Evolutionary conservation across 2,329 filamentous ascomycete genomes (phyloP), one percentile per base, ranked within the genome.

Genomic region (Nemania sp.): DNA sequence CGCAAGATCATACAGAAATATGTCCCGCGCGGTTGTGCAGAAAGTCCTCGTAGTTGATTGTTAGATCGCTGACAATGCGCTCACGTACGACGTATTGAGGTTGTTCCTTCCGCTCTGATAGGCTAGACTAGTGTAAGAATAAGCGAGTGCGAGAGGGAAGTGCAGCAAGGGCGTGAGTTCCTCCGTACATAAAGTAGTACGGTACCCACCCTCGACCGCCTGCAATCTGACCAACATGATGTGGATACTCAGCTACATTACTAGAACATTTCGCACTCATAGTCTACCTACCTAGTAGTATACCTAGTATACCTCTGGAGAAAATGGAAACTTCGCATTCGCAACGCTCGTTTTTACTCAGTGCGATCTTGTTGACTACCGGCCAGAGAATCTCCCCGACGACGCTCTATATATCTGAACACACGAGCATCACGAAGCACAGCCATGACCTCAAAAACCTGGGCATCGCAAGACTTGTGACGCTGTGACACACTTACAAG

Each of bases 361-460:
- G 23, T 34, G 24, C 17, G 15, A 34, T 20, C 8, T 15, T 28
- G 33, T 26, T 20, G 36, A 30, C 33, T 42, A 15, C 31, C n/a
- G 28, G 4, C 41, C 11, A n/a, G 34, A 5, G 37, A 41, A 15
- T 46, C 47, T 8, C 30, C 28, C 54, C 41, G 42, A 40, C 19
- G 2, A 4, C 31, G 43, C 42, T 52, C 39, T 39, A 47, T 52
- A 6, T 46, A 41, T 56, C 37, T 33, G 49, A 43, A 34, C 31
- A 22, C 36, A 19, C 12, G n/a, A 52, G 19, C 28, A 41, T 3
- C 34, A 23, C 19, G 19, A n/a, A 36, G 36, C 23, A 33, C 19
- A 17, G n/a, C 24, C 22, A 49, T 42, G 50, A 26, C n/a, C 30
- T 42, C 12, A 45, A 36, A 14, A 5, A 49, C 31, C n/a, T 22